Evolutionary conservation across 768 basidiomycete genomes (phyloP).

Genomic region (Auricularia cornea): DNA sequence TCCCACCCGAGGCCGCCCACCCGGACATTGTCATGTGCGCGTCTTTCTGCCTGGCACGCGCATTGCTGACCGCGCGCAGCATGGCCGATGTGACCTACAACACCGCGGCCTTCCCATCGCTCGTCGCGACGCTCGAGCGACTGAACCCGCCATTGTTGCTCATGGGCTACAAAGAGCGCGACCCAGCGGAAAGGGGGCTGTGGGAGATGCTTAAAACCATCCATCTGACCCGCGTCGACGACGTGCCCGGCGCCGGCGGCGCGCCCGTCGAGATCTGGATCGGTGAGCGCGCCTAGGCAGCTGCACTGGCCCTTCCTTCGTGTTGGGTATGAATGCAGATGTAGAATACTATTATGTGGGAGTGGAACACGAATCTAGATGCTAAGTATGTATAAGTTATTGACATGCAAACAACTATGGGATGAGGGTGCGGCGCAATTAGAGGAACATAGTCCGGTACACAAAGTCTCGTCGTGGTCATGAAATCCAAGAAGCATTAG

Average conservation of each 20-base stretch:
- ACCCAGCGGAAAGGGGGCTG: slow-evolving; percentile 61
- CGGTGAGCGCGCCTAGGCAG: slow-evolving; percentile 23
- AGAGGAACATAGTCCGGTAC: no score
- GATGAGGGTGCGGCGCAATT: no score
- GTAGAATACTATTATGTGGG: no score
- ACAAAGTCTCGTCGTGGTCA: no score
- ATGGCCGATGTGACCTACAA: slow-evolving; percentile 95
- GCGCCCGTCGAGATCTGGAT: slow-evolving; percentile 67
- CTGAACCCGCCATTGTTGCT: slow-evolving; percentile 49
- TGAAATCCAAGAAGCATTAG: no score
- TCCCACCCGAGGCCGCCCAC: slow-evolving; percentile 38
- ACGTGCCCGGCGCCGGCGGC: slow-evolving; percentile 50
- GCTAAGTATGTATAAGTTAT: no score
- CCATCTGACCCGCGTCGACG: slow-evolving; percentile 41
- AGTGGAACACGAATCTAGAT: no score
- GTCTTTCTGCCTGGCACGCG: background rate
- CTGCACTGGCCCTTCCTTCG: no score
- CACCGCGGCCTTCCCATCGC: slow-evolving; percentile 70
- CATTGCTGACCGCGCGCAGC: slow-evolving; percentile 29
- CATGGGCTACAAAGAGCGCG: slow-evolving; percentile 83
- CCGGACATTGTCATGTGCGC: slow-evolving; percentile 62
- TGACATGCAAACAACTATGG: no score
- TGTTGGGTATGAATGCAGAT: no score
- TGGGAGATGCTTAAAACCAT: slow-evolving; percentile 42
- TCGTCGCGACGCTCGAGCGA: slow-evolving; percentile 55